A percentile compares a stretch with the other conserved stretches of the same genome.
Conservation (phyloP, 768 basidiomycete species). For the Rubroboletus satanas region DNA sequence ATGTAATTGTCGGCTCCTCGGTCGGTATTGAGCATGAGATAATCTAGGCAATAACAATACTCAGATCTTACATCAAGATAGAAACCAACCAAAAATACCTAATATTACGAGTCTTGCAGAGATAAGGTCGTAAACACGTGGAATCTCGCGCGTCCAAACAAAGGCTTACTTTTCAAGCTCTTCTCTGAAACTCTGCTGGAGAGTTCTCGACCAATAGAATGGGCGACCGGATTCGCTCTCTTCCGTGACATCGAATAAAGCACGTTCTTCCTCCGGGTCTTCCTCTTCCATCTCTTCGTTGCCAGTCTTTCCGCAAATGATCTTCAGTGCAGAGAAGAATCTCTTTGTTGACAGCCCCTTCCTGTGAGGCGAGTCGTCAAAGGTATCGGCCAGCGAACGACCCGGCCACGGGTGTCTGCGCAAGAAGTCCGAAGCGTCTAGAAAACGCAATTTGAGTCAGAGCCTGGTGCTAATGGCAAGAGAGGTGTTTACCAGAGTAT, state of each 20-base stretch:
- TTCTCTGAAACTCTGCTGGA: conserved; percentile 81
- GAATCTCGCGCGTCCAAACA: not conserved
- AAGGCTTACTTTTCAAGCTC: conserved; percentile 77
- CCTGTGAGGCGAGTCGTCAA: conserved; percentile 78
- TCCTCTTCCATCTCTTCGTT: conserved; percentile 68
- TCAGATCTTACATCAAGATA: conserved; percentile 2
- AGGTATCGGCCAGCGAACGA: conserved; percentile 77
- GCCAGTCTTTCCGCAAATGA: conserved; percentile 84
- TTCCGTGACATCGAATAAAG: conserved; percentile 64
- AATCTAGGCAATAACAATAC: conserved; percentile 46
- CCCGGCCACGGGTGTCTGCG: conserved; percentile 87
- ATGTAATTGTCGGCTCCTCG: conserved; percentile 85
- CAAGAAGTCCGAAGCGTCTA: conserved; percentile 86
- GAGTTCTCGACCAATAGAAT: conserved; percentile 77
- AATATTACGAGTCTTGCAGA: conserved; percentile 70
- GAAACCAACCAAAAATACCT: conserved; percentile 38
- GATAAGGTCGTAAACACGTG: conserved; percentile 10
- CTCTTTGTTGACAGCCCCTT: conserved; percentile 67
- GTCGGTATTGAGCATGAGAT: conserved; percentile 91
- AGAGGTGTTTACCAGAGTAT: conserved; percentile 52
- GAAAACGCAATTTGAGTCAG: not conserved
- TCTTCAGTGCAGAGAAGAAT: conserved; percentile 61
- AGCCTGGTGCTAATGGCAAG: not conserved
- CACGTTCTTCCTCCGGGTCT: conserved; percentile 72
- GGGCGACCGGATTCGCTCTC: conserved; percentile 50